Base-by-base conservation (phyloP, 2,329 filamentous ascomycete species). In the Colletotrichum chrysophilum region DNA sequence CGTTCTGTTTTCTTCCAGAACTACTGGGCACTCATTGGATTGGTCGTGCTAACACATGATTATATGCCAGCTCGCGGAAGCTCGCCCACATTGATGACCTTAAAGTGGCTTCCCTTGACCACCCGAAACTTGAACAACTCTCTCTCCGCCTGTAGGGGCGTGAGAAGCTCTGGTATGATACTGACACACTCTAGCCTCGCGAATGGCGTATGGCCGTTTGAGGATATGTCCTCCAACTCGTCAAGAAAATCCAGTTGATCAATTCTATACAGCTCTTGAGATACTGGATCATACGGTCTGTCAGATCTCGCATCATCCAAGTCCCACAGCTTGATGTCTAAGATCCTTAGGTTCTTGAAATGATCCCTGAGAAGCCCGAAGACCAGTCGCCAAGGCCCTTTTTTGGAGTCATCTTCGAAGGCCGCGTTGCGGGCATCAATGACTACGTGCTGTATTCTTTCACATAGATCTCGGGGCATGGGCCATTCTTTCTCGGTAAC, bases 21-120 rank as follows among this genome's bases (percentile, higher is more conserved):
- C n/a, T n/a, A n/a, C n/a, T n/a, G n/a, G n/a, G n/a, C n/a, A n/a
- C n/a, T n/a, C n/a, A n/a, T n/a, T n/a, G n/a, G n/a, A n/a, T n/a
- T n/a, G n/a, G n/a, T n/a, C n/a, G n/a, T n/a, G n/a, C n/a, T n/a
- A n/a, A n/a, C n/a, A n/a, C n/a, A n/a, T n/a, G n/a, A n/a, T n/a
- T n/a, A n/a, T n/a, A n/a, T n/a, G n/a, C n/a, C n/a, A n/a, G n/a
- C n/a, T n/a, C n/a, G n/a, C n/a, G n/a, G n/a, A n/a, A n/a, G n/a
- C n/a, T n/a, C n/a, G n/a, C n/a, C n/a, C n/a, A n/a, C n/a, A n/a
- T 0, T 38, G 0, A 38, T 18, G 0, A 0, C 0, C 1, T 18
- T 43, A 8, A 43, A 43, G 3, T 43, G 38, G 0, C 16, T n/a
- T 1, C 38, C 18, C 0, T 48, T 48, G 0, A 48, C 18, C 0